Base-by-base conservation (phyloP, 2,329 filamentous ascomycete genomes). In the Aspergillus sergii region DNA sequence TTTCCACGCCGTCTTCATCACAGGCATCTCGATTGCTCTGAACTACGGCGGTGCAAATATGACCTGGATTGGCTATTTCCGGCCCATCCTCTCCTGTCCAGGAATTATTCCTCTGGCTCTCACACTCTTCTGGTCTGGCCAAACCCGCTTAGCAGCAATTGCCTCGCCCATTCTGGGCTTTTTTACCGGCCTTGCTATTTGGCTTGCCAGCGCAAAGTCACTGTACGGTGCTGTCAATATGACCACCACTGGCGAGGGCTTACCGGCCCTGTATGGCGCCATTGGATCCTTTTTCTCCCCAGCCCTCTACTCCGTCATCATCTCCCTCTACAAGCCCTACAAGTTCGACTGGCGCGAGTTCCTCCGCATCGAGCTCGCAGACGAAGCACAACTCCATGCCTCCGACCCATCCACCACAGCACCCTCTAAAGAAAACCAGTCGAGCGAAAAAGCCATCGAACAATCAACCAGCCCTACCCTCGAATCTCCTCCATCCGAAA, bases 21-120 rank as follows among this genome's bases (percentile, higher is more conserved):
- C 82, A 0, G 82, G 76, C 0, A 78, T 85, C 45, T 79, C 82
- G 0, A 76, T 83, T 43, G 79, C 78, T 41, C 72, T 84, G 8
- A 78, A 84, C 57, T 84, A 84, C 63, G 82, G 78, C 26, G 81
- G 82, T 3, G 82, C 81, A 0, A 81, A 81, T 39, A 83, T 82
- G 73, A 84, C 79, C 45, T 84, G 82, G 77, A 75, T 78, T 16
- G 74, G 73, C 2, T 81, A 81, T 64, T 76, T 81, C 62, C 68
- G 77, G 32, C 79, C 78, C 0, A 78, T 82, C 26, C 71, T 82
- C 23, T 75, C 78, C 5, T 80, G 78, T 50, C 79, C 80, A 4
- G 74, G 81, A 0, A 83, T 83, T 46, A 74, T 83, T 4, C 83
- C 83, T 0, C 70, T 82, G 4, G 78, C 79, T 1, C 68, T 83